These are phyloP conservation scores for Zarea fungicola DNA, from an alignment of 2,329 filamentous ascomycete genomes.

Conservation along the genomic window DNA sequence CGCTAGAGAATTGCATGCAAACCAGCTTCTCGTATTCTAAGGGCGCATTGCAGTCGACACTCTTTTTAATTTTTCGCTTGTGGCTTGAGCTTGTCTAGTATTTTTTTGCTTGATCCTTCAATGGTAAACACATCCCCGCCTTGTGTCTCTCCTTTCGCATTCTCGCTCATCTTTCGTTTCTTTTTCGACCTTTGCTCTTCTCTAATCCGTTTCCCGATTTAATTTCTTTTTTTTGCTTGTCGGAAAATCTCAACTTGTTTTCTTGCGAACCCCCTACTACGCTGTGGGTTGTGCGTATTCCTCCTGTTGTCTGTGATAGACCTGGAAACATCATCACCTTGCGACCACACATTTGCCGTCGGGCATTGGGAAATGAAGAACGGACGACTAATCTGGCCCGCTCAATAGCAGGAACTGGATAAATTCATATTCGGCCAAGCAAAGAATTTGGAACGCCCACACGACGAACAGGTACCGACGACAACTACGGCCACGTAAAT, in stretches of 20 bases:
- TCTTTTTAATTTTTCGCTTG: background rate
- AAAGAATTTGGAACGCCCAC: background rate
- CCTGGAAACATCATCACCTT: background rate
- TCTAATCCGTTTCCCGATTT: background rate
- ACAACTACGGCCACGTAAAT: background rate
- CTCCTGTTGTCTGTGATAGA: no score
- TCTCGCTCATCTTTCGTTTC: background rate
- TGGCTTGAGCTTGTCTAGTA: background rate
- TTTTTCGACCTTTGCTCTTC: background rate
- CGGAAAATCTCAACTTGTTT: background rate
- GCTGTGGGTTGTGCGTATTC: no score
- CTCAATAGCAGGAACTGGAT: background rate
- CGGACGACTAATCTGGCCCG: background rate
- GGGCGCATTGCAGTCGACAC: background rate
- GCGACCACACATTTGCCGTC: background rate
- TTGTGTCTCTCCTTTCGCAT: constrained; percentile 8
- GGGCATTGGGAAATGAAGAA: background rate
- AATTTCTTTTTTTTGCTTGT: background rate
- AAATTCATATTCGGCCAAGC: no score
- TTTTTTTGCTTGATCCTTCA: background rate
- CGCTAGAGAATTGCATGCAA: background rate
- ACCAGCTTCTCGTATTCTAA: constrained; percentile 7
- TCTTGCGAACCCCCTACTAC: background rate
- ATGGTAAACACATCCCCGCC: constrained; percentile 1
- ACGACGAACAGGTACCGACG: background rate